Conservation (phyloP, 257 asterid genomes). For the Solanum microdontum region DNA sequence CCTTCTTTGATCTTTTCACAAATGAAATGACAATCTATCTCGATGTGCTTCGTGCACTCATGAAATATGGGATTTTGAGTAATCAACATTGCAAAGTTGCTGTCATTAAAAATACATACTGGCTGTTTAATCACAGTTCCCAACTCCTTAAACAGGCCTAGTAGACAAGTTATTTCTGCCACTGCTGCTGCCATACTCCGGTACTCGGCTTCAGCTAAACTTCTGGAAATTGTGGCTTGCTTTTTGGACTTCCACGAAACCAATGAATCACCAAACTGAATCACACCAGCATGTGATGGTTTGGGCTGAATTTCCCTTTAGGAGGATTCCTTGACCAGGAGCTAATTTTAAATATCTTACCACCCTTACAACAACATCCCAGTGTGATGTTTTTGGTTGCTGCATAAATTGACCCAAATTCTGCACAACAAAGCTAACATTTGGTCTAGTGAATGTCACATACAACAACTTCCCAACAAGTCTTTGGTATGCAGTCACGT, state of each 20-base stretch:
- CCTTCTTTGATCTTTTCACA: neutral
- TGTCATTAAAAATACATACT: neutral
- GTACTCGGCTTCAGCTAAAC: neutral
- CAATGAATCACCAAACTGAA: neutral
- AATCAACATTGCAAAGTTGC: neutral
- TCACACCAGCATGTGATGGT: neutral
- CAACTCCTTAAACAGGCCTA: neutral
- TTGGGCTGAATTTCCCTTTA: neutral
- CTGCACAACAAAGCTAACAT: neutral
- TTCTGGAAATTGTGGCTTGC: neutral
- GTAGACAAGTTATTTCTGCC: neutral
- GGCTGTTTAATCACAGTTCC: neutral
- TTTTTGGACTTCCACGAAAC: neutral
- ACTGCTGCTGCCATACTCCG: neutral
- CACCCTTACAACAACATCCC: neutral
- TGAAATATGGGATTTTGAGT: neutral
- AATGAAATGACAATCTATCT: neutral
- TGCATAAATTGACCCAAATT: neutral
- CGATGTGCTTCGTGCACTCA: neutral
- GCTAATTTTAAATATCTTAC: neutral
- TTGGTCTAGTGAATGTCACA: neutral
- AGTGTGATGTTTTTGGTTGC: neutral
- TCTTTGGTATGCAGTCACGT: neutral
- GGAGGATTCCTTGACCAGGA: neutral
- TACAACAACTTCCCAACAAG: neutral